A percentile compares a stretch with the other conserved stretches of the same genome.
Evolutionary conservation across 1,284 basidiomycete species (phyloP).

Genomic region (Omphalotus olearius): DNA sequence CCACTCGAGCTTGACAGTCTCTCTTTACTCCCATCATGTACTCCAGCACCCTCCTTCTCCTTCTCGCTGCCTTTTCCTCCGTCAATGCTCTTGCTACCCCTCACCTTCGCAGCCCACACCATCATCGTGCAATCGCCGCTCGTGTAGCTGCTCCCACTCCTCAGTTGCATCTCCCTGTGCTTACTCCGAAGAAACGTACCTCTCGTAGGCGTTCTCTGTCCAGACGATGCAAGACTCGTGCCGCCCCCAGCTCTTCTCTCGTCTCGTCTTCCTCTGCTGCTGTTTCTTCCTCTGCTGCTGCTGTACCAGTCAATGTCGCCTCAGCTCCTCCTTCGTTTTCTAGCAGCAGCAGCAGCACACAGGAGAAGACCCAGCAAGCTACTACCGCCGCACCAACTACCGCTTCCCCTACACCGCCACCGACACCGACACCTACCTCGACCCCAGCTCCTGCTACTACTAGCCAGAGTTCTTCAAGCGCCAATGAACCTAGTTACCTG

Average conservation of each 20-base stretch:
- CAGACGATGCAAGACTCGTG: constrained; percentile 38
- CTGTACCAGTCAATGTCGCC: constrained; percentile 20
- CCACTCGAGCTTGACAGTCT: constrained; percentile 12
- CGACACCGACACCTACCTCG: constrained; percentile 8
- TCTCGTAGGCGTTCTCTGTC: constrained; percentile 31
- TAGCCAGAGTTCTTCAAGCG: constrained; percentile 15
- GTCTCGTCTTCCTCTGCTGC: constrained; percentile 16
- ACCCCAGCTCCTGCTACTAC: constrained; percentile 17
- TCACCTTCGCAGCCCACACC: constrained; percentile 34
- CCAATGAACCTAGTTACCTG: constrained; percentile 31
- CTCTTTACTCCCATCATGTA: constrained; percentile 33
- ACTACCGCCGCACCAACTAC: constrained; percentile 13
- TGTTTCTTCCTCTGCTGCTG: constrained; percentile 21
- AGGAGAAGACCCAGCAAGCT: too few relatives aligned
- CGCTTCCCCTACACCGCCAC: constrained; percentile 8
- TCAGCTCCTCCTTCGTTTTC: constrained; percentile 6
- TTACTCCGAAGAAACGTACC: constrained; percentile 1
- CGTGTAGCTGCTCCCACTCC: constrained; percentile 29
- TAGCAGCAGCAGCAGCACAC: neutral
- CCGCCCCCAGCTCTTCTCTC: constrained; percentile 24
- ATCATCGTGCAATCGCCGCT: constrained; percentile 35
- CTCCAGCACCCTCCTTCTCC: constrained; percentile 40
- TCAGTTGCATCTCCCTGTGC: constrained; percentile 12
- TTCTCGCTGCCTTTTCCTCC: constrained; percentile 38
- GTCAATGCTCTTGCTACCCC: constrained; percentile 43